Conservation (phyloP, 139 green algal species). For the Ettlia oleoabundans region DNA sequence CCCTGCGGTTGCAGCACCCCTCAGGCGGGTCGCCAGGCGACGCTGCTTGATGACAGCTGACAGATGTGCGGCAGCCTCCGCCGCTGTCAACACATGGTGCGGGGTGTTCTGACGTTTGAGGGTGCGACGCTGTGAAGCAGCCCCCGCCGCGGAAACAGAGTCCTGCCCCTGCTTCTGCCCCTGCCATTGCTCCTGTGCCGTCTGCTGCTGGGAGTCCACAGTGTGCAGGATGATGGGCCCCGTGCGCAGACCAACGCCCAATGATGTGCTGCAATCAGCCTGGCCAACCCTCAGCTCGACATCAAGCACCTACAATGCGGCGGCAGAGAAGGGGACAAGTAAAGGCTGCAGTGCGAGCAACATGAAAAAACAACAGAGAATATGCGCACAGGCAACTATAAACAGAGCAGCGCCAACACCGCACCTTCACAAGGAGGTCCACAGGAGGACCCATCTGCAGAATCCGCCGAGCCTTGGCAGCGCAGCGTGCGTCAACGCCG, state of each 20-base stretch:
- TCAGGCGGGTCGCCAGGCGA: not conserved
- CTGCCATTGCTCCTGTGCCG: not conserved
- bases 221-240: not conserved
- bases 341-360: not conserved
- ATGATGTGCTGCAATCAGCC: not conserved
- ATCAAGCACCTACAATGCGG: not conserved
- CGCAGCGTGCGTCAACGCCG: conserved; percentile 10
- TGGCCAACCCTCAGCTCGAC: not conserved
- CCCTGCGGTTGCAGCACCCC: not conserved
- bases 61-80: conserved; percentile 9
- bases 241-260: not conserved
- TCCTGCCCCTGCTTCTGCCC: not conserved
- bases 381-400: not conserved
- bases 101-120: not conserved
- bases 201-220: not conserved
- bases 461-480: conserved; percentile 23
- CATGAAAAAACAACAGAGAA: not conserved
- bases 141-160: no score
- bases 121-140: no score
- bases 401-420: not conserved
- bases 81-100: not conserved
- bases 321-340: no score
- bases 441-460: conserved; percentile 21
- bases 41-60: conserved; percentile 27
- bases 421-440: conserved; percentile 35